Evolutionary conservation across 176 grass and related monocot genomes (phyloP).

Genomic region (Carex parvula): DNA sequence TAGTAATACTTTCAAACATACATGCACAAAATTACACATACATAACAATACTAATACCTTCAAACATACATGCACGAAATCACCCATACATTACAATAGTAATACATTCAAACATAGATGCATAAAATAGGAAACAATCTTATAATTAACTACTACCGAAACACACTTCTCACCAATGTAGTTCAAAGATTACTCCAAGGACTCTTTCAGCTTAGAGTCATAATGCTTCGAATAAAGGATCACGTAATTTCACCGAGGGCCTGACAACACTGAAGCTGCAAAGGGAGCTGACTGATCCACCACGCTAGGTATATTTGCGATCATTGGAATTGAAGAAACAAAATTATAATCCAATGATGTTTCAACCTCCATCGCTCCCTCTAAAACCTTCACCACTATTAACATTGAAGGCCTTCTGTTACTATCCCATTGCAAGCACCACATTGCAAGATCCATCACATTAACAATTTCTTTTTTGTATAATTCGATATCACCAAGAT

Average conservation of each 20-base stretch:
- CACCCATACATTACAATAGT: no score
- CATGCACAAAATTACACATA: no score
- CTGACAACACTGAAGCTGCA: conserved; percentile 35
- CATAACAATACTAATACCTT: no score
- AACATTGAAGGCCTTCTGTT: conserved; percentile 57
- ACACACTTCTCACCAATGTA: not conserved
- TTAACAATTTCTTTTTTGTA: conserved; percentile 31
- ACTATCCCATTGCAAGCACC: conserved; percentile 54
- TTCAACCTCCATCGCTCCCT: conserved; percentile 38
- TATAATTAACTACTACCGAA: no score
- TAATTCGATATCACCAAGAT: conserved; percentile 2
- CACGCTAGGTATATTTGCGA: not conserved
- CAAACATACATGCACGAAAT: no score
- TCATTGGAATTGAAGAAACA: not conserved
- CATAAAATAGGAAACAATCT: no score
- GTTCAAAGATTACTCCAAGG: no score
- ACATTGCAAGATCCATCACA: conserved; percentile 51
- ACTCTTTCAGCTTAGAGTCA: no score
- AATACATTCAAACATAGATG: no score
- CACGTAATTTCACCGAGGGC: conserved; percentile 31
- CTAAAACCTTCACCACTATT: conserved; percentile 43
- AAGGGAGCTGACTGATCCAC: conserved; percentile 12
- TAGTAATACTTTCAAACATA: no score
- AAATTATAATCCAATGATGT: conserved; percentile 29
- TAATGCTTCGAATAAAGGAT: not conserved